Percentiles rank a stretch among this genome's conserved stretches.
These are phyloP conservation scores for Dichotomopilus funicola DNA, from an alignment of 2,329 filamentous ascomycete species.

Conservation along the genomic window DNA sequence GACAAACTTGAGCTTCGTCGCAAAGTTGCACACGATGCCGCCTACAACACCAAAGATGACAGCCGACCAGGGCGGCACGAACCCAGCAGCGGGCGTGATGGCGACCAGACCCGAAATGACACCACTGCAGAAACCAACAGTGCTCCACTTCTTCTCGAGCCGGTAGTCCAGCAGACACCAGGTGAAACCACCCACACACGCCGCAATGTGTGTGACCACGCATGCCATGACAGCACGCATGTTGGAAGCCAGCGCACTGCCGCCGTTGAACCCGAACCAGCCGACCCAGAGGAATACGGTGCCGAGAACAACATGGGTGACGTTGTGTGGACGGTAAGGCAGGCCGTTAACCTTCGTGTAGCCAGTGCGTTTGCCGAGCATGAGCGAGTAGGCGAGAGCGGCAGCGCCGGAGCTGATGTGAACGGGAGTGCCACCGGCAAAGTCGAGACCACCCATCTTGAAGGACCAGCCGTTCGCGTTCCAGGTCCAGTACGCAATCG, in stretches of 20 bases:
- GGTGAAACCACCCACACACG: constrained; percentile 71
- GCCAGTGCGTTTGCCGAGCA: constrained; percentile 63
- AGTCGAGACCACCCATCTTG: constrained; percentile 63
- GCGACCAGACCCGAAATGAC: constrained; percentile 81
- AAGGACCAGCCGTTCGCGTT: constrained; percentile 66
- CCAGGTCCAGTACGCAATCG: constrained; percentile 73
- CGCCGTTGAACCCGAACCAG: constrained; percentile 96
- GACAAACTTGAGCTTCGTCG: constrained; percentile 71
- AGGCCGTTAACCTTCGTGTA: constrained; percentile 56
- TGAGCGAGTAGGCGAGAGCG: constrained; percentile 65
- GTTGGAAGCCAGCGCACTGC: constrained; percentile 73
- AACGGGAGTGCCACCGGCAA: constrained; percentile 68
- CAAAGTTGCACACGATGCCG: constrained; percentile 71
- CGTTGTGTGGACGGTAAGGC: constrained; percentile 67
- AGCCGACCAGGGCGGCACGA: constrained; percentile 60
- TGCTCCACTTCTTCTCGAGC: constrained; percentile 89
- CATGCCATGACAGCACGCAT: constrained; percentile 84
- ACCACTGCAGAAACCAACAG: constrained; percentile 88
- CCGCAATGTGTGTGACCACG: constrained; percentile 81
- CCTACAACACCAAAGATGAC: constrained; percentile 53
- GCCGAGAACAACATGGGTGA: constrained; percentile 66
- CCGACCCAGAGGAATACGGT: constrained; percentile 77
- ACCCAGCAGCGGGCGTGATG: constrained; percentile 78
- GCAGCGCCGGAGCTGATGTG: constrained; percentile 68
- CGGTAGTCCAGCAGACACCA: constrained; percentile 86